Evolutionary conservation across 1,284 basidiomycete genomes (phyloP), one percentile per base, ranked within the genome.

Genomic region (Heliocybe sulcata): DNA sequence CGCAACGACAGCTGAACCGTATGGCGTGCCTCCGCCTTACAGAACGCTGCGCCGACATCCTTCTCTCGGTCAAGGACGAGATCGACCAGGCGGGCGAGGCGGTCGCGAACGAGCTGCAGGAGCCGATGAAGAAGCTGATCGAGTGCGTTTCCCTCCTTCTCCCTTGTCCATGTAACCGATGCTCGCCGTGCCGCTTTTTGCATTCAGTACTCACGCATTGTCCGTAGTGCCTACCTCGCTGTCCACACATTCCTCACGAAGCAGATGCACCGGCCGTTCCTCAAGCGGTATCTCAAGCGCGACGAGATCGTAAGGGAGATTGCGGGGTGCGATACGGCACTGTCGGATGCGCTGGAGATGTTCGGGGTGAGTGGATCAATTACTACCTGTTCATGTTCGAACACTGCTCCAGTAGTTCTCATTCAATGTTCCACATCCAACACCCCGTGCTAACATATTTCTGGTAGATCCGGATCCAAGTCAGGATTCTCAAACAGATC

Each of bases 261-360:
- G 58, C 82, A 87, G 58, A 73, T 76, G 10, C 77, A 79, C 52
- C 72, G 86, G 1, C 85, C 88, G 0, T 92, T 91, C 71, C 67
- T 92, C 58, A 90, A 90, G 69, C 77, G 87, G 1, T 92, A 90
- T 65, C 74, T 91, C 51, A 85, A 84, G 65, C 78, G 87, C 35
- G 84, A 89, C 35, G 86, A 92, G 60, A 86, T 89, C 47, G 67
- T 76, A 20, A 70, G 72, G 22, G 78, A 78, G 52, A 80, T 89
- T 35, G 59, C 65, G 6, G 72, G 67, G 1, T 89, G 85, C 57
- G 76, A 84, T 60, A 71, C 70, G 1, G 69, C 68, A 3, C 72
- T 88, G 10, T 71, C 69, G 1, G 83, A 87, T 55, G 80, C 82
- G 0, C 64, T 87, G 19, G 68, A 68, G 1, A 69, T 80, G 67